Conservation (phyloP, 208 protist genomes). For the Jaenimonas drosophilae region DNA sequence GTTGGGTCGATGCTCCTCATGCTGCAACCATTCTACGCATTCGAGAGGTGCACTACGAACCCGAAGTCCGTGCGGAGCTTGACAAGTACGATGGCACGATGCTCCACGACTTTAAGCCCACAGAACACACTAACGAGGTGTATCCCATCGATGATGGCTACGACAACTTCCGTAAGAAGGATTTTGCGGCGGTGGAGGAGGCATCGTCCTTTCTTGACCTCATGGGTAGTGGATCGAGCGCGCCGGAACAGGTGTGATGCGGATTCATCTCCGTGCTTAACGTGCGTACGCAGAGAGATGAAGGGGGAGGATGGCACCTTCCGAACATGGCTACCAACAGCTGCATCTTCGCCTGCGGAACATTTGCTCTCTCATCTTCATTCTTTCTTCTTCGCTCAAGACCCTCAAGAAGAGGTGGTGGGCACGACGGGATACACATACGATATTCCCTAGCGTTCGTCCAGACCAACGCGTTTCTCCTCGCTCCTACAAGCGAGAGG, state of each 20-base stretch:
- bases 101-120: constrained; percentile 22
- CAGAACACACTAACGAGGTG: constrained; percentile 51
- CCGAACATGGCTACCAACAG: no score
- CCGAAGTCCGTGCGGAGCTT: constrained; percentile 59
- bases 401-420: no score
- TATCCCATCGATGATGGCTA: constrained; percentile 45
- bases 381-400: no score
- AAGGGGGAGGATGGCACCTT: no score
- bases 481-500: no score
- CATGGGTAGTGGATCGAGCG: no score
- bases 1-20: constrained; percentile 73
- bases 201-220: constrained; percentile 54
- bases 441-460: no score
- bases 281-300: no score
- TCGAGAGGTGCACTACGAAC: constrained; percentile 57
- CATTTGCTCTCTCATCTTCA: no score
- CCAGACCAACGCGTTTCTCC: no score
- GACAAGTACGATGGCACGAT: constrained; percentile 77
- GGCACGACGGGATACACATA: no score
- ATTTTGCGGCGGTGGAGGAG: constrained; percentile 49
- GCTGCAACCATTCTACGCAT: constrained; percentile 79
- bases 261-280: neutral
- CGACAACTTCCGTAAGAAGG: constrained; percentile 50
- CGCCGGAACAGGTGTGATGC: neutral
- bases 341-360: no score